Base-by-base conservation (phyloP, 306 rosid genomes). In the Geum urbanum region DNA sequence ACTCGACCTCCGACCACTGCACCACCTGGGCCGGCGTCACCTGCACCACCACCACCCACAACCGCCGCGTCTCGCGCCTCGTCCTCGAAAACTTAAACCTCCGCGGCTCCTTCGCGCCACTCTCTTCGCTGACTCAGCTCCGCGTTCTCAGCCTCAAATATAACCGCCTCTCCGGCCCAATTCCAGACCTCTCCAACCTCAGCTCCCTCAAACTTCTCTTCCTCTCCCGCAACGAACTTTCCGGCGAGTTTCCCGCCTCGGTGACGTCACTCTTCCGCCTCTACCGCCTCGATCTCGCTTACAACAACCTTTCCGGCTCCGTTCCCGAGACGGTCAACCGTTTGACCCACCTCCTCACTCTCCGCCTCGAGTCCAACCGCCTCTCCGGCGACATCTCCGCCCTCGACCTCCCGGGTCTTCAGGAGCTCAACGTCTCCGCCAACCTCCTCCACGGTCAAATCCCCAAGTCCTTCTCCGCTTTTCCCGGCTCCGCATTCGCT, bases 211-310 rank as follows among this genome's bases (percentile, higher is more conserved):
- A 79, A 43, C 91, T 92, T 35, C 78, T 92, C 16, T 92, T 83
- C 19, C 85, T 92, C 49, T 88, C 96, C 8, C 52, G 76, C 78
- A 92, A 92, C 67, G 47, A 71, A 0, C 80, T 92, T 67, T 84
- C 92, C 79, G 96, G 96, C 14, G 68, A 63, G 12, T 74, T 92
- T 8, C 96, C 96, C 12, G 44, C 52, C 15, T 40, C 88, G 0
- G 57, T 78, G 0, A 51, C 83, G 9, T 79, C 91, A 1, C 89
- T 92, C 5, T 66, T 76, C 73, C 86, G 86, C 0, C 76, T 92
- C 9, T 90, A 82, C 84, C 98, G 96, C 9, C 88, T 92, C 71
- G 98, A 92, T 79, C 88, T 92, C 52, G 86, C 98, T 0, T 49
- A 74, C 76, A 92, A 92, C 74, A 82, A 76, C 68, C 51, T 90